Percentiles rank a stretch among this genome's conserved stretches.
phyloP scores from a whole-genome alignment of 495 filamentous ascomycete species.

The Margaritispora aquatica region DNA sequence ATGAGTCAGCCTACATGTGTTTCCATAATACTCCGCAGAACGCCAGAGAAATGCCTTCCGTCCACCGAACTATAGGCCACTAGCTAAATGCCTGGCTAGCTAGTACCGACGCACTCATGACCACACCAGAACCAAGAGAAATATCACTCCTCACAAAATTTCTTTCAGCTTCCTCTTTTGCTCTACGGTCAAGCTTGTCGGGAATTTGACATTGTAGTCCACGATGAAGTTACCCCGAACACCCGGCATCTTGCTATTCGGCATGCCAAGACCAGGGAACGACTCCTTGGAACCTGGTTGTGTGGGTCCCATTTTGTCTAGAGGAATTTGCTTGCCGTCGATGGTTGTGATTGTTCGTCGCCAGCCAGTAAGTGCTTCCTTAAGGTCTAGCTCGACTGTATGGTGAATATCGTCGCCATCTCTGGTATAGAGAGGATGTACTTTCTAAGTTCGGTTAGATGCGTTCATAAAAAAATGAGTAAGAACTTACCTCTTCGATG shows the following conservation, averaged over 20 bases:
- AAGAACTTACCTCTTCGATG: conserved; percentile 73
- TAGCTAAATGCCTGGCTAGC: no score
- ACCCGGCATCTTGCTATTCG: conserved; percentile 77
- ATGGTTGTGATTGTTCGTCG: conserved; percentile 86
- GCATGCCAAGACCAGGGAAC: conserved; percentile 88
- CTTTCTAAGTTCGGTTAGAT: conserved; percentile 52
- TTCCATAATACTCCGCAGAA: neutral
- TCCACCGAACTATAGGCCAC: neutral
- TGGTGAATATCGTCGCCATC: conserved; percentile 79
- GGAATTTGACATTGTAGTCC: conserved; percentile 88
- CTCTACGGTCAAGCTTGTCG: conserved; percentile 58
- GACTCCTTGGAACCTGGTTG: conserved; percentile 70
- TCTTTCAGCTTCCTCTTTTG: conserved; percentile 78
- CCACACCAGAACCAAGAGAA: no score
- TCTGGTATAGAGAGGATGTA: conserved; percentile 73
- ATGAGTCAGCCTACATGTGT: neutral
- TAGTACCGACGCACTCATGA: no score
- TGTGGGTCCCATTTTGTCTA: conserved; percentile 76
- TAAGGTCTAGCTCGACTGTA: conserved; percentile 75
- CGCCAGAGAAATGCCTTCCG: neutral
- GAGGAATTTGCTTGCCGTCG: conserved; percentile 73
- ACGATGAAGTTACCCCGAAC: conserved; percentile 84
- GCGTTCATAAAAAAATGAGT: conserved; percentile 4
- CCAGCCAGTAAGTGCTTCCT: conserved; percentile 97
- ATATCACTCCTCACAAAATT: conserved; percentile 49